Evolutionary conservation across 2,329 filamentous ascomycete species (phyloP).

Genomic region (Penicillium sp.): DNA sequence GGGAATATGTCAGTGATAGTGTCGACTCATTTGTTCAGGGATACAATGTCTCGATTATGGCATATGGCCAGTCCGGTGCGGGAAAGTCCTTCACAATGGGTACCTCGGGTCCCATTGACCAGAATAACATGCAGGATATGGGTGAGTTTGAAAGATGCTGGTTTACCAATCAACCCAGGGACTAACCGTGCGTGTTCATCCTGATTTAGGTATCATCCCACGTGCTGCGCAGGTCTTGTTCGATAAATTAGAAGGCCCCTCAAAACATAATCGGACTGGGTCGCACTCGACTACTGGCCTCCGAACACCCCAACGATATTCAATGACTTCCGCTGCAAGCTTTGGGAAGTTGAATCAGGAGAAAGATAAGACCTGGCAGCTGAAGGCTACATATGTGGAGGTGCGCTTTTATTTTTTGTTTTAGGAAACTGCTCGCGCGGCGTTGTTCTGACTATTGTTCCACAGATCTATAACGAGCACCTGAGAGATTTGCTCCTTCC

Average conservation of each 20-base stretch:
- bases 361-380: conserved; percentile 81
- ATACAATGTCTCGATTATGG: conserved; percentile 96
- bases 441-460: conserved; percentile 7
- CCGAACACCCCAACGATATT: conserved; percentile 76
- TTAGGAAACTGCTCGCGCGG: background rate
- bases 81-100: conserved; percentile 99
- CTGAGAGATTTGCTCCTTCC: conserved; percentile 84
- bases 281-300: conserved; percentile 72
- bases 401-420: conserved; percentile 35
- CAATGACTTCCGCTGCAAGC: conserved; percentile 55
- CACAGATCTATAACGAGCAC: conserved; percentile 93
- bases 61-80: conserved; percentile 95
- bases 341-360: conserved; percentile 54
- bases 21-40: conserved; percentile 88
- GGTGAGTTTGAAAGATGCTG: conserved; percentile 57
- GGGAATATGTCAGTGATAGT: conserved; percentile 90
- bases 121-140: conserved; percentile 69
- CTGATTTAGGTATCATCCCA: conserved; percentile 79
- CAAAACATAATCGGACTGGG: conserved; percentile 59
- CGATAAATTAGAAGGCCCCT: conserved; percentile 70
- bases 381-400: conserved; percentile 89
- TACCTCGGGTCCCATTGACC: conserved; percentile 80
- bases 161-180: background rate
- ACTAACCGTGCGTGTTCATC: conserved; percentile 8
- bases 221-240: conserved; percentile 84